These are phyloP conservation scores for Saturnispora gosingensis DNA, from an alignment of 805 yeast genomes.

Conservation along the genomic window DNA sequence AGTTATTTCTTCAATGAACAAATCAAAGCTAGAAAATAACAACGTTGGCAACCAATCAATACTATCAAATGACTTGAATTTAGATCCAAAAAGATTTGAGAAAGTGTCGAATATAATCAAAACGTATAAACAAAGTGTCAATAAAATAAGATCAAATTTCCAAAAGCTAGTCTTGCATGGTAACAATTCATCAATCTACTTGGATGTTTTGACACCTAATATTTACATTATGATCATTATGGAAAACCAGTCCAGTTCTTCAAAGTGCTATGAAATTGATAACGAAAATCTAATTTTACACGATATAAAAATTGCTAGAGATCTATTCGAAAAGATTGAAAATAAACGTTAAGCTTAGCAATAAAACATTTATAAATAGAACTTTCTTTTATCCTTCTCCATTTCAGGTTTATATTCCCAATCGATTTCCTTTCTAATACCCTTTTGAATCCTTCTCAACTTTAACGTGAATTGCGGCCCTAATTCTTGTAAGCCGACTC, in stretches of 20 bases:
- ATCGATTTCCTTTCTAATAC: slow-evolving; percentile 82
- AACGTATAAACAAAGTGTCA: slow-evolving; percentile 86
- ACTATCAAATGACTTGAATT: slow-evolving; percentile 13
- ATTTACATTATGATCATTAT: slow-evolving; percentile 31
- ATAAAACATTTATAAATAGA: slow-evolving; percentile 49
- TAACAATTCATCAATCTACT: slow-evolving; percentile 27
- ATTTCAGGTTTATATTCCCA: slow-evolving; percentile 96
- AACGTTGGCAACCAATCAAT: slow-evolving; percentile 1
- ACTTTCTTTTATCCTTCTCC: slow-evolving; percentile 94
- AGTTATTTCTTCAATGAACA: slow-evolving; percentile 56
- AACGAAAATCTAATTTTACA: slow-evolving; percentile 28
- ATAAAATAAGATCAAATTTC: slow-evolving; percentile 79
- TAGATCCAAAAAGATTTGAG: slow-evolving; percentile 91
- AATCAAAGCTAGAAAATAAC: slow-evolving; percentile 12
- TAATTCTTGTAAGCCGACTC: slow-evolving; percentile 88
- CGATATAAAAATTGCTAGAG: slow-evolving; percentile 28
- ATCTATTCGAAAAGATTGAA: slow-evolving; percentile 25
- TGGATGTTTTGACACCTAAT: slow-evolving; percentile 29
- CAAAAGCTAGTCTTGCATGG: slow-evolving; percentile 65
- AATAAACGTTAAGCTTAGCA: slow-evolving; percentile 3
- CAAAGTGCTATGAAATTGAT: slow-evolving; percentile 18
- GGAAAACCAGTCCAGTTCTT: slow-evolving; percentile 18
- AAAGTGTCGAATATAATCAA: slow-evolving; percentile 90
- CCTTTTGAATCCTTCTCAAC: slow-evolving; percentile 82
- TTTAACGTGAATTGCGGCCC: slow-evolving; percentile 95